Conservation (phyloP, 257 asterid species). For the Anisodus tanguticus region DNA sequence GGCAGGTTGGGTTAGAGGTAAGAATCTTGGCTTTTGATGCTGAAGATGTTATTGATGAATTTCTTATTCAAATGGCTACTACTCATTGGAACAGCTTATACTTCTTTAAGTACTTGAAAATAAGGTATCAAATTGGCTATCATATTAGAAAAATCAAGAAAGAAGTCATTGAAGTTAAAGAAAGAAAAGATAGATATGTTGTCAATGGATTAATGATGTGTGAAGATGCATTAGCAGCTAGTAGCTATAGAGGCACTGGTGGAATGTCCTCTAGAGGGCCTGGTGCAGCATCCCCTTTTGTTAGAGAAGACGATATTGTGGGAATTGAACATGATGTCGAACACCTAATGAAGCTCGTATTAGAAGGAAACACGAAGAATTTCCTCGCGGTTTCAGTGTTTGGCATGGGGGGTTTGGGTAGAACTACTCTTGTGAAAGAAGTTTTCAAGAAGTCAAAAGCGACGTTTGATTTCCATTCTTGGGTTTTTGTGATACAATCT, state of each 20-base stretch:
- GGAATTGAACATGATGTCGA: constrained; percentile 21
- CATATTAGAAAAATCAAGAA: not conserved
- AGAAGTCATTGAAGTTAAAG: constrained; percentile 24
- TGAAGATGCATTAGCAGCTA: constrained; percentile 16
- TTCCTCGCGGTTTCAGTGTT: not conserved
- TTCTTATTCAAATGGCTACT: not conserved
- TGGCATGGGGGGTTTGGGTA: constrained; percentile 1
- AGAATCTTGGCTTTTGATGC: constrained; percentile 18
- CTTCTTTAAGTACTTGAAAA: not conserved
- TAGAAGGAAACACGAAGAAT: not conserved
- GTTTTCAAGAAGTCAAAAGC: constrained; percentile 16
- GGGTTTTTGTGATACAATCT: constrained; percentile 4
- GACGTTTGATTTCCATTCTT: not conserved
- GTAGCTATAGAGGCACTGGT: constrained; percentile 17
- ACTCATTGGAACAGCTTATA: not conserved
- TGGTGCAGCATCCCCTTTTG: constrained; percentile 11
- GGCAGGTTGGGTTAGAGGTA: constrained; percentile 19
- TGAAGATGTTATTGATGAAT: constrained; percentile 16
- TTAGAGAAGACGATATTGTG: constrained; percentile 11
- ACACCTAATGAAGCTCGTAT: constrained; percentile 17
- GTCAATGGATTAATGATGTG: constrained; percentile 16
- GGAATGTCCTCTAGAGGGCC: constrained; percentile 26
- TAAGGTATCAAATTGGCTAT: constrained; percentile 17
- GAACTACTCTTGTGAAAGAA: constrained; percentile 21
- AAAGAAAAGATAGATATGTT: constrained; percentile 20